Conservation (phyloP, 805 yeast genomes). For the Saccharomycopsis guyanensis region DNA sequence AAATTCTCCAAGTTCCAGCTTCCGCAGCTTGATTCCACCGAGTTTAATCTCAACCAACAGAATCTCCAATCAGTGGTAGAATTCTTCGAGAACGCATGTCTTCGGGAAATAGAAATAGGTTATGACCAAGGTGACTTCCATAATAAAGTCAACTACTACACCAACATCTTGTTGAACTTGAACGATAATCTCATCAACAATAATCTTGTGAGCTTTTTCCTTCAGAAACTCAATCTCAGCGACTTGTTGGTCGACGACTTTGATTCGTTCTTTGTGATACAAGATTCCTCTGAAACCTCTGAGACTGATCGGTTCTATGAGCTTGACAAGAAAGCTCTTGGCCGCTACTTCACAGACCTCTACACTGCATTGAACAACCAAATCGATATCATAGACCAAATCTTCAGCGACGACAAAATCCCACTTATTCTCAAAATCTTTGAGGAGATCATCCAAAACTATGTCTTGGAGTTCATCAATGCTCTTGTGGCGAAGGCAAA, state of each 20-base stretch:
- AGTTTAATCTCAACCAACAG: constrained; percentile 27
- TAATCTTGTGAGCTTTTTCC: constrained; percentile 34
- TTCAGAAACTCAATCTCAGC: constrained; percentile 30
- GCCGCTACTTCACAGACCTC: constrained; percentile 25
- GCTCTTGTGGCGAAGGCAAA: constrained; percentile 23
- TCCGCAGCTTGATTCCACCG: constrained; percentile 26
- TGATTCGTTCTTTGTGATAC: constrained; percentile 26
- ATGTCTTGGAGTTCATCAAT: constrained; percentile 27
- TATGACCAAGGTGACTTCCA: constrained; percentile 40
- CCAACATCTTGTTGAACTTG: constrained; percentile 26
- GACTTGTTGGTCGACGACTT: constrained; percentile 30
- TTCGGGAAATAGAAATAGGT: constrained; percentile 59
- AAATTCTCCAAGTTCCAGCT: constrained; percentile 32
- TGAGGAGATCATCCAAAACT: constrained; percentile 34
- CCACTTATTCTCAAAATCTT: constrained; percentile 33
- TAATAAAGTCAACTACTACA: constrained; percentile 29
- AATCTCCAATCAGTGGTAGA: constrained; percentile 50
- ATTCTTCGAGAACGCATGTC: constrained; percentile 62
- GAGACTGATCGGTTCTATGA: constrained; percentile 21
- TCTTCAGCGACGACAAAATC: constrained; percentile 30
- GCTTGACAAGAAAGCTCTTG: constrained; percentile 24
- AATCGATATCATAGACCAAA: constrained; percentile 30
- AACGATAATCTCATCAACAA: constrained; percentile 33
- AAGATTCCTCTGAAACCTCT: not conserved
- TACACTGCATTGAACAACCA: constrained; percentile 29